These are phyloP conservation scores for Arabidopsis arenosa DNA, from an alignment of 345 rosid species.

Conservation along the genomic window DNA sequence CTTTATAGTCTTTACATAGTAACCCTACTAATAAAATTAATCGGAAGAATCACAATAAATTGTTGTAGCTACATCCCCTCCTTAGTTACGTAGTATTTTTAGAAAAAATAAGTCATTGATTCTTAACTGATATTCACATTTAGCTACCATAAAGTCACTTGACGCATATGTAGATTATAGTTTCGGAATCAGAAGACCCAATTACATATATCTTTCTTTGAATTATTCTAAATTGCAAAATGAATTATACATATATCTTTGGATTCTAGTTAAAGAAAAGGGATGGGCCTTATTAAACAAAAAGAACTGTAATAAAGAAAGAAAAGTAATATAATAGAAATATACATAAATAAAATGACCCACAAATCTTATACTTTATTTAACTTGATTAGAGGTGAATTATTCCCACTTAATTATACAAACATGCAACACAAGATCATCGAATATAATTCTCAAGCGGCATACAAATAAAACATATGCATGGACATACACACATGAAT, in stretches of 20 bases:
- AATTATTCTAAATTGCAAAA: neutral
- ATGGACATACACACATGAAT: neutral
- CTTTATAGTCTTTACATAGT: neutral
- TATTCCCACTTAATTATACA: conserved; percentile 9
- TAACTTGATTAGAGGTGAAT: conserved; percentile 14
- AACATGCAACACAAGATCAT: conserved; percentile 28
- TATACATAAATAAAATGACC: neutral
- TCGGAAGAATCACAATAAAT: too few species aligned
- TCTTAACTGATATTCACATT: neutral
- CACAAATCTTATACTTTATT: conserved; percentile 20
- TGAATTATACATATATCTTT: neutral
- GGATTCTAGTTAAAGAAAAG: neutral
- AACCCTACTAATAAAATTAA: too few species aligned
- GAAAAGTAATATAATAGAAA: neutral
- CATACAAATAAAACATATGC: conserved; percentile 5
- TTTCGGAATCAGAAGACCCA: neutral
- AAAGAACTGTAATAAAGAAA: neutral
- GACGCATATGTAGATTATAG: too few species aligned
- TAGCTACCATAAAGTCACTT: neutral
- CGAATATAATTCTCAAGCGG: neutral
- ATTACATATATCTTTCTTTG: neutral
- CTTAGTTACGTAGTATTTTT: neutral
- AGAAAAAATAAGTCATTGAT: neutral
- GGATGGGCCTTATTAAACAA: neutral
- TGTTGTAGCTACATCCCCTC: too few species aligned